These are phyloP conservation scores for Bimuria novae-zelandiae DNA, from an alignment of 2,329 filamentous ascomycete genomes.

Conservation along the genomic window DNA sequence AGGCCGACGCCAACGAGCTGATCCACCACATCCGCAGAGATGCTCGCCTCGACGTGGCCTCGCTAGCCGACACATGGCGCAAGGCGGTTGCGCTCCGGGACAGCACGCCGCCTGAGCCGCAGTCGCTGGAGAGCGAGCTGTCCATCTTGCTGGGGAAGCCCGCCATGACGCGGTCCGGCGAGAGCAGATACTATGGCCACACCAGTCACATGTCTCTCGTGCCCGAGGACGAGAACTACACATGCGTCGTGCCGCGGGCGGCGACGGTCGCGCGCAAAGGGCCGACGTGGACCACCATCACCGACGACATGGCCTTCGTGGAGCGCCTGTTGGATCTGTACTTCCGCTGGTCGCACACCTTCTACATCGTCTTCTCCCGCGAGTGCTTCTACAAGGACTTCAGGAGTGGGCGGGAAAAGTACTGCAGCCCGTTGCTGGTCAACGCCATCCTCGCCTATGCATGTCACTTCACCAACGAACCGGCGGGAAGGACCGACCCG, in stretches of 20 bases:
- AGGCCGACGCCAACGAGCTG: slow-evolving; percentile 50
- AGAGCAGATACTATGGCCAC: slow-evolving; percentile 45
- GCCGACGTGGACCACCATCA: slow-evolving; percentile 64
- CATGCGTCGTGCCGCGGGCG: slow-evolving; percentile 18
- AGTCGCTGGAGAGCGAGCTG: slow-evolving; percentile 42
- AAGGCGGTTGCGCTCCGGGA: slow-evolving; percentile 44
- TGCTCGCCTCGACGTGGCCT: slow-evolving; percentile 45
- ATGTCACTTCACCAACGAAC: slow-evolving; percentile 70
- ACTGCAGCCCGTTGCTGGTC: slow-evolving; percentile 69
- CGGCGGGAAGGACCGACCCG: slow-evolving; percentile 65
- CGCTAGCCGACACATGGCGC: slow-evolving; percentile 48
- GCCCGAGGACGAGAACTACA: slow-evolving; percentile 40
- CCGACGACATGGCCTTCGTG: slow-evolving; percentile 61
- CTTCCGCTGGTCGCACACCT: slow-evolving; percentile 74
- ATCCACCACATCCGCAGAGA: slow-evolving; percentile 51
- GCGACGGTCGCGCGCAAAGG: slow-evolving; percentile 22
- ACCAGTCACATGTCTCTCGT: slow-evolving; percentile 45
- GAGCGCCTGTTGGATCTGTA: slow-evolving; percentile 69
- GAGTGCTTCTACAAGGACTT: slow-evolving; percentile 73
- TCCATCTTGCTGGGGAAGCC: slow-evolving; percentile 46
- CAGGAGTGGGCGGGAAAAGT: slow-evolving; percentile 62
- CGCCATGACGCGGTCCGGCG: slow-evolving; percentile 36
- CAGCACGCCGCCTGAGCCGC: slow-evolving; percentile 25
- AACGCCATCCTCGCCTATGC: slow-evolving; percentile 69
- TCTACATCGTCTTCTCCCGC: slow-evolving; percentile 73